These are phyloP conservation scores for Kwoniella sp. DNA, from an alignment of 768 basidiomycete species.

Conservation along the genomic window DNA sequence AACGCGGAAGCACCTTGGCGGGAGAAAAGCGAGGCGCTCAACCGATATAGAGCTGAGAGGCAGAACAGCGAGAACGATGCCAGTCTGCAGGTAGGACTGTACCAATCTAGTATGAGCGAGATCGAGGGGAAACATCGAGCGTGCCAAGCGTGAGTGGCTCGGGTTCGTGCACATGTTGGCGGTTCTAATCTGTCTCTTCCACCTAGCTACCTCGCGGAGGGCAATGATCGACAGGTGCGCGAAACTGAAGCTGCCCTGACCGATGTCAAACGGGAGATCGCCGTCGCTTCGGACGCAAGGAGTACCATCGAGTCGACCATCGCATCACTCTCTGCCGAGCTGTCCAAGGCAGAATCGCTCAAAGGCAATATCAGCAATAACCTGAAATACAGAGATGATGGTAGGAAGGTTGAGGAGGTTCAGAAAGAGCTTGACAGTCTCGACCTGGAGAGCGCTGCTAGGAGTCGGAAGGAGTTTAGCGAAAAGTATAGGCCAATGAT, in stretches of 20 bases:
- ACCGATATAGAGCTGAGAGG: slow-evolving; percentile 29
- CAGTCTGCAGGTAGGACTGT: slow-evolving; percentile 34
- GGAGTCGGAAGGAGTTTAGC: slow-evolving; percentile 77
- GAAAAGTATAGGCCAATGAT: slow-evolving; percentile 64
- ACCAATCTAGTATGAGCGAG: slow-evolving; percentile 37
- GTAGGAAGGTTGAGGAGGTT: slow-evolving; percentile 62
- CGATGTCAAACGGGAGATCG: slow-evolving; percentile 55
- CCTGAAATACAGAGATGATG: slow-evolving; percentile 66
- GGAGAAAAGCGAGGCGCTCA: slow-evolving; percentile 37
- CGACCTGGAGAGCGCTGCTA: slow-evolving; percentile 81
- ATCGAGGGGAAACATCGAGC: slow-evolving; percentile 40
- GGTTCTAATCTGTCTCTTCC: background rate
- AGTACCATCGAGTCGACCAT: slow-evolving; percentile 50
- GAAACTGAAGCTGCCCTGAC: slow-evolving; percentile 60
- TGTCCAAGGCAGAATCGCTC: slow-evolving; percentile 48
- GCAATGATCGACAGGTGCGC: slow-evolving; percentile 59
- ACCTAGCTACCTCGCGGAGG: slow-evolving; percentile 68
- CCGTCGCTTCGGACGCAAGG: slow-evolving; percentile 52
- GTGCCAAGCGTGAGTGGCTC: slow-evolving; percentile 34
- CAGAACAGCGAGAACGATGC: slow-evolving; percentile 41
- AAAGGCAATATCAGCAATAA: slow-evolving; percentile 61
- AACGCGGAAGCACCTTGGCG: slow-evolving; percentile 43
- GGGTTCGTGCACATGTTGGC: background rate
- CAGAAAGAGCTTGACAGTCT: slow-evolving; percentile 67
- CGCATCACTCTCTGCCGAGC: slow-evolving; percentile 66